Percentiles rank a stretch among this genome's conserved stretches.
Evolutionary conservation across 129 eudicot genomes (phyloP).

Genomic region (carrot (Daucus carota)): DH1_v3.0 NC_030383.2:1043001-1043500

Average conservation of each 20-base stretch:
- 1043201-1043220: conserved; percentile 70
- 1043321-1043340: conserved; percentile 66
- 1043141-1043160: conserved; percentile 32
- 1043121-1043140: background rate
- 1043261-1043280: conserved; percentile 70
- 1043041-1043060: conserved; percentile 78
- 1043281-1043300: conserved; percentile 96
- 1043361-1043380: conserved; percentile 76
- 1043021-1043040: conserved; percentile 68
- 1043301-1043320: conserved; percentile 87
- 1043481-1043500: conserved; percentile 80
- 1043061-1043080: conserved; percentile 74
- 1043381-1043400: conserved; percentile 62
- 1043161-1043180: conserved; percentile 27
- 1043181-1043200: conserved; percentile 51
- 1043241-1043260: conserved; percentile 78
- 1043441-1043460: conserved; percentile 73
- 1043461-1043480: conserved; percentile 89
- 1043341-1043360: conserved; percentile 75
- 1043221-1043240: conserved; percentile 57
- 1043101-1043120: conserved; percentile 9
- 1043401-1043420: conserved; percentile 83
- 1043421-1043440: conserved; percentile 55
- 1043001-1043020: conserved; percentile 62
- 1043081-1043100: conserved; percentile 14